Conservation (phyloP, 768 basidiomycete species). For the Hemileccinum impolitum region DNA sequence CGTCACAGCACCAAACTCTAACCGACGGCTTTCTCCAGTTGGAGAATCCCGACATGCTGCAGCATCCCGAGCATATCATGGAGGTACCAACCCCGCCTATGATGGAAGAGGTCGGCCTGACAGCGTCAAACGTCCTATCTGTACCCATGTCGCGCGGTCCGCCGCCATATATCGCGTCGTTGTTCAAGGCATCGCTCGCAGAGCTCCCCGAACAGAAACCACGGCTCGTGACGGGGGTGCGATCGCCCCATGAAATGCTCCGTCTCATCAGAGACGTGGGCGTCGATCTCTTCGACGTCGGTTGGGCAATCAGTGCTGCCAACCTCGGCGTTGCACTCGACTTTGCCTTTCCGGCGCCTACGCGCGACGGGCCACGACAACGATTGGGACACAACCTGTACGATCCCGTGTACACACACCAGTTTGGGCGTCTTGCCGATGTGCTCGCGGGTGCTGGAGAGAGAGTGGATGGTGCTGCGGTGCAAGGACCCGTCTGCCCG, state of each 20-base stretch:
- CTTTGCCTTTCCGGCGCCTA: constrained; percentile 61
- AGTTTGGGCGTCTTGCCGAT: constrained; percentile 55
- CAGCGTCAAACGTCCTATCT: not conserved
- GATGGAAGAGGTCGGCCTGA: not conserved
- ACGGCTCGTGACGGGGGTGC: constrained; percentile 54
- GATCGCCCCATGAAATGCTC: constrained; percentile 75
- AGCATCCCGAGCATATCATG: constrained; percentile 10
- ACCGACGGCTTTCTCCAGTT: constrained; percentile 11
- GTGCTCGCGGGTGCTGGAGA: constrained; percentile 25
- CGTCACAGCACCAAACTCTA: constrained; percentile 13
- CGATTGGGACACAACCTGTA: constrained; percentile 74
- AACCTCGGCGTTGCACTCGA: constrained; percentile 74
- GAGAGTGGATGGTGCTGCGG: not conserved
- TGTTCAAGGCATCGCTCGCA: constrained; percentile 59
- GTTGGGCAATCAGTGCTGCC: constrained; percentile 68
- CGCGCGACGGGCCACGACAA: constrained; percentile 2
- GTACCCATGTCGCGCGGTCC: not conserved
- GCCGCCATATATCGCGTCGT: constrained; percentile 26
- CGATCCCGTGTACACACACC: constrained; percentile 49
- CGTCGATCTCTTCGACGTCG: constrained; percentile 71
- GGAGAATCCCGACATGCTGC: constrained; percentile 11
- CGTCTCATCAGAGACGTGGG: constrained; percentile 60
- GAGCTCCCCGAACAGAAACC: constrained; percentile 54
- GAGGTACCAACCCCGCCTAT: constrained; percentile 10
- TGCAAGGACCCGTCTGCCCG: constrained; percentile 32